Base-by-base conservation (phyloP, 2,329 filamentous ascomycete species). In the Aspergillus hortae region DNA sequence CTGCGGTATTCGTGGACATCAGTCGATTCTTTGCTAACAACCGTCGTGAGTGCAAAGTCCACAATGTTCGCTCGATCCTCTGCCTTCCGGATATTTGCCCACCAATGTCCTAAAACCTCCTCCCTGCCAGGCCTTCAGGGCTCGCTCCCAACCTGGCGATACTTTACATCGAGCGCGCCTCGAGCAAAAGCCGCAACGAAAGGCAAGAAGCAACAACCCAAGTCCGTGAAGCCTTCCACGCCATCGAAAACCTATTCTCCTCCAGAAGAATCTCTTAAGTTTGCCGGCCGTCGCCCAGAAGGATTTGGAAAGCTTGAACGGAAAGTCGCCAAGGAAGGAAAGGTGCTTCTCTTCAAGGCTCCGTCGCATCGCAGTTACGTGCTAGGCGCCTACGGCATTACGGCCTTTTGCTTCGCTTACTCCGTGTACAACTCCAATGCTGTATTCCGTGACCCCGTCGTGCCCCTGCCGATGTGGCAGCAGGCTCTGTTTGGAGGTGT, bases 321-420 rank as follows among this genome's bases (percentile, higher is more conserved):
- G 6, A 68, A 77, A 53, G 77, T 89, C 35, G 80, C 82, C 12
- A 73, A 74, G 52, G 80, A 82, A 56, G 63, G 76, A n/a, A 71
- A 76, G 1, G 83, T 86, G 6, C 69, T 81, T 3, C 75, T 90
- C 41, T 90, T 88, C 73, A 77, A 85, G 61, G 80, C 81, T 1
- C 83, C 83, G 12, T 83, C 84, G 1, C 85, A 88, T 61, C 80
- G 80, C 51, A 77, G 78, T 69, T 87, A 85, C 67, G 78, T 86
- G 56, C 64, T 81, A 58, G 80, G 81, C 43, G 82, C 82, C 63
- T 85, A 85, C 68, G 67, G 73, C 12, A 78, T 81, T 23, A 80
- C 80, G 2, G 54, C 76, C 19, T 80, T 81, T 61, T 82, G 79
- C 67, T 74, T 82, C 51, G 59, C 67, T 35, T 83, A 79, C 61